A percentile compares a stretch with the other conserved stretches of the same genome.
Evolutionary conservation across 192 early-diverging fungal species (phyloP).

Genomic region (Oehlia diaphana): DNA sequence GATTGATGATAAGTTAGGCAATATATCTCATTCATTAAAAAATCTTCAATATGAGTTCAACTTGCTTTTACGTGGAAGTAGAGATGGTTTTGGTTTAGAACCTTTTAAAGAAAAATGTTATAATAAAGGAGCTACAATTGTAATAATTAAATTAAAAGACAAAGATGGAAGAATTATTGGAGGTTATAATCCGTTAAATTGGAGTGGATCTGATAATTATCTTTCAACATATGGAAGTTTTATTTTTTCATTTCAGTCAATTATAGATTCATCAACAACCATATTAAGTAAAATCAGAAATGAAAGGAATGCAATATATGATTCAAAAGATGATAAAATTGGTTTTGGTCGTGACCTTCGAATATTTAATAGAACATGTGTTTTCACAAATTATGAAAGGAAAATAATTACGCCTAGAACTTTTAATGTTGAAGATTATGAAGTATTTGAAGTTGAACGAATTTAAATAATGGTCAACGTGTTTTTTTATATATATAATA

Average conservation of each 20-base stretch:
- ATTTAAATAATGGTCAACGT: too few relatives aligned
- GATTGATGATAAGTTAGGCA: background rate
- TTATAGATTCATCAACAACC: background rate
- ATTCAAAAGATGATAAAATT: background rate
- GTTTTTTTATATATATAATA: too few relatives aligned
- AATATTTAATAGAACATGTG: background rate
- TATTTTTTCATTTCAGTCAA: background rate
- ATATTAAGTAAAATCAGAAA: background rate
- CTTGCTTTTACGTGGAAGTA: slow-evolving; percentile 18
- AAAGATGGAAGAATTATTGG: background rate
- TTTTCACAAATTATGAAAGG: background rate
- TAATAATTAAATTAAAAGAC: background rate
- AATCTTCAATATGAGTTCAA: slow-evolving; percentile 6
- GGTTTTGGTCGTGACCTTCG: background rate
- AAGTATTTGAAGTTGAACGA: too few relatives aligned
- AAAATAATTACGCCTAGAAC: too few relatives aligned
- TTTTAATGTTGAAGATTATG: too few relatives aligned
- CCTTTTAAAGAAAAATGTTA: slow-evolving; percentile 1
- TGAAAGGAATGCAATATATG: background rate
- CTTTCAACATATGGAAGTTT: background rate
- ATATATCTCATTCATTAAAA: background rate
- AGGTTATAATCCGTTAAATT: slow-evolving; percentile 13
- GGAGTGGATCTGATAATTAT: too few relatives aligned
- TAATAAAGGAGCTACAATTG: slow-evolving; percentile 12
- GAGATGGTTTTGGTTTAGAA: background rate